Percentiles rank a stretch among this genome's conserved stretches.
These are phyloP conservation scores for Fraxinus excelsior DNA, from an alignment of 257 asterid species.

Conservation along the genomic window DNA sequence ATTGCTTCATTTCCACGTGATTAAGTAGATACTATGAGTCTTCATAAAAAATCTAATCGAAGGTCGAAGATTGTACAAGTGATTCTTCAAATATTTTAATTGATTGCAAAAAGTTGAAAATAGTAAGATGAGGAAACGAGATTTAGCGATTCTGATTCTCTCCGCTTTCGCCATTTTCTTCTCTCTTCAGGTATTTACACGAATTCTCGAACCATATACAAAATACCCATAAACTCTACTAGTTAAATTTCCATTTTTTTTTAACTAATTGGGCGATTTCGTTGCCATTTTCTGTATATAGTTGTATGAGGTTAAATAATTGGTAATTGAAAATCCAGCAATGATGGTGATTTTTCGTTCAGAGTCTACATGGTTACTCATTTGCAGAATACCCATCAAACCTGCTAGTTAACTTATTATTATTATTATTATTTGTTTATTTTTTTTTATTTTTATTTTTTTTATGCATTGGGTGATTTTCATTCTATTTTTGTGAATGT, in stretches of 20 bases:
- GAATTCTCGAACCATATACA: background rate
- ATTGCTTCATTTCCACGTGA: too few species aligned
- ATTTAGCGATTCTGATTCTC: slow-evolving; percentile 87
- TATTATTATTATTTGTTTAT: background rate
- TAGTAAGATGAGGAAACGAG: slow-evolving; percentile 85
- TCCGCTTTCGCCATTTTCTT: slow-evolving; percentile 98
- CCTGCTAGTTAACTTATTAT: slow-evolving; percentile 11
- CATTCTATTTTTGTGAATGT: background rate
- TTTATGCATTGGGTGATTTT: background rate
- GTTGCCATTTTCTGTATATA: background rate
- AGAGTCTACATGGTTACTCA: slow-evolving; percentile 75
- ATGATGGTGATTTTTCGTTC: slow-evolving; percentile 89
- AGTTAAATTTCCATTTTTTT: too few species aligned
- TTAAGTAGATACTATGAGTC: too few species aligned
- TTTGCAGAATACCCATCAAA: slow-evolving; percentile 25
- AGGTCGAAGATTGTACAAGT: background rate
- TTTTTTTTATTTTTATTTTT: too few species aligned
- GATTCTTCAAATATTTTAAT: background rate
- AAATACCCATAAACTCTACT: slow-evolving; percentile 31
- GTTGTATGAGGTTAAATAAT: background rate
- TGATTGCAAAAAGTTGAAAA: background rate
- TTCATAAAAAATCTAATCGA: background rate
- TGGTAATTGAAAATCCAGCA: slow-evolving; percentile 48
- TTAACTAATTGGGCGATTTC: background rate
- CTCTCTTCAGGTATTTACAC: slow-evolving; percentile 78